Percentiles rank a stretch among this genome's conserved stretches.
phyloP scores from a whole-genome alignment of 345 rosid species.

The Melaleuca alternifolia region DNA sequence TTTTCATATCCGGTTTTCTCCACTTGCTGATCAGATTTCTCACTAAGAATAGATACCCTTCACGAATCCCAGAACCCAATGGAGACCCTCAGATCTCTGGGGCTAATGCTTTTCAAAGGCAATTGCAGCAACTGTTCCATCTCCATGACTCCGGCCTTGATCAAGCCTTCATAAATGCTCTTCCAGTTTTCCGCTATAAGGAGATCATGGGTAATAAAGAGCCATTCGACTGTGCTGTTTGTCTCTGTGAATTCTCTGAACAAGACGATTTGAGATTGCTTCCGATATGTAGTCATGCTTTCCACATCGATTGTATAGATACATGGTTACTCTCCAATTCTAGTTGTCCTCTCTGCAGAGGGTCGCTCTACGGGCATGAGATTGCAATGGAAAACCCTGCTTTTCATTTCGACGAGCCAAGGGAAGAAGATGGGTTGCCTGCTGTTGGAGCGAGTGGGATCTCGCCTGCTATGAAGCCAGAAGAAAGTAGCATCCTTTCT shows the following conservation, averaged over 20 bases:
- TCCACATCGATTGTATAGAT: conserved; percentile 85
- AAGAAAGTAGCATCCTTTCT: conserved; percentile 37
- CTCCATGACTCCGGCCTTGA: conserved; percentile 92
- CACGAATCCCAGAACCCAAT: conserved; percentile 38
- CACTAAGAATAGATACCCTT: conserved; percentile 43
- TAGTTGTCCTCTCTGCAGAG: conserved; percentile 91
- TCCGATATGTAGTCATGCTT: conserved; percentile 81
- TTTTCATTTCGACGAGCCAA: conserved; percentile 37
- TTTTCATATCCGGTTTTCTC: conserved; percentile 64
- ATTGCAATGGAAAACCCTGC: conserved; percentile 43
- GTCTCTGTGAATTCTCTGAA: conserved; percentile 69
- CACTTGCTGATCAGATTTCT: conserved; percentile 55
- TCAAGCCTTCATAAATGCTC: conserved; percentile 79
- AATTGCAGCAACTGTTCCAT: conserved; percentile 79
- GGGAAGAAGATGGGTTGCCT: conserved; percentile 18
- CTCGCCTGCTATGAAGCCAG: conserved; percentile 29
- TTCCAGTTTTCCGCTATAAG: conserved; percentile 62
- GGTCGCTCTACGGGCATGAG: conserved; percentile 45
- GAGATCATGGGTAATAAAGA: conserved; percentile 69
- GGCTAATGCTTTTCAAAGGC: conserved; percentile 62
- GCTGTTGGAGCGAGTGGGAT: conserved; percentile 6
- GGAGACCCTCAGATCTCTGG: conserved; percentile 49
- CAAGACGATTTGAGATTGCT: conserved; percentile 71
- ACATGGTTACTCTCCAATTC: conserved; percentile 89
- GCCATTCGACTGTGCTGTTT: conserved; percentile 88